phyloP scores from a whole-genome alignment of 2,329 filamentous ascomycete genomes.

The Zasmidium citrigriseum region DNA sequence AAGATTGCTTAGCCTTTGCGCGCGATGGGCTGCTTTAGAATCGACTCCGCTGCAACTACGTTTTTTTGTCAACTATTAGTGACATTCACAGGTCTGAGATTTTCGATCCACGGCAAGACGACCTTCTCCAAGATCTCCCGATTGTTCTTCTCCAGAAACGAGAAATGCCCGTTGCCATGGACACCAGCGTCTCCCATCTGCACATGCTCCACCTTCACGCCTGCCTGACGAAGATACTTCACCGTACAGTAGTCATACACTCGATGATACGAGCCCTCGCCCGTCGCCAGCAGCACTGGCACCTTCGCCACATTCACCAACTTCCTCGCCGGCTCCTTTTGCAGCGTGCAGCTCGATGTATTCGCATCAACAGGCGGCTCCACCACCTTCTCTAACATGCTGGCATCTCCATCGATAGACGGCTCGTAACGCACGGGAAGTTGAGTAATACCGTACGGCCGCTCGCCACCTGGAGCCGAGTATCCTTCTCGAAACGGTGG shows the following conservation, averaged over 20 bases:
- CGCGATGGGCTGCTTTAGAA: too few relatives aligned
- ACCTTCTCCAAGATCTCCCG: slow-evolving; percentile 44
- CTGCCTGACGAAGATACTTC: slow-evolving; percentile 55
- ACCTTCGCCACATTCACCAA: slow-evolving; percentile 53
- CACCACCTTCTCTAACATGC: slow-evolving; percentile 26
- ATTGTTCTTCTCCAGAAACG: slow-evolving; percentile 58
- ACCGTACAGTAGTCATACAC: slow-evolving; percentile 59
- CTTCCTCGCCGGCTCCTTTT: slow-evolving; percentile 42
- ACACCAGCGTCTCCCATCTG: slow-evolving; percentile 48
- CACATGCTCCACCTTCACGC: slow-evolving; percentile 48
- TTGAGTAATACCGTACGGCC: slow-evolving; percentile 38
- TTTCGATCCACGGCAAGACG: slow-evolving; percentile 18
- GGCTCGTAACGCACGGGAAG: slow-evolving; percentile 38
- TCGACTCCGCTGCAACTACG: too few relatives aligned
- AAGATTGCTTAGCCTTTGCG: too few relatives aligned
- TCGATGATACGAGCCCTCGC: slow-evolving; percentile 56
- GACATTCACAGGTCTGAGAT: neutral
- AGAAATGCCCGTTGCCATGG: slow-evolving; percentile 58
- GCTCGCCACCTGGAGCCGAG: slow-evolving; percentile 16
- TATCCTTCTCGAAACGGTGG: slow-evolving; percentile 8
- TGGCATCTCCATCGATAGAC: slow-evolving; percentile 25
- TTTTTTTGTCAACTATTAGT: too few relatives aligned
- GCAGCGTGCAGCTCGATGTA: slow-evolving; percentile 41
- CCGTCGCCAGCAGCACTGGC: slow-evolving; percentile 53
- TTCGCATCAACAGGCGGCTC: slow-evolving; percentile 29